These are phyloP conservation scores for Mycena galopus DNA, from an alignment of 768 basidiomycete species.

Conservation along the genomic window DNA sequence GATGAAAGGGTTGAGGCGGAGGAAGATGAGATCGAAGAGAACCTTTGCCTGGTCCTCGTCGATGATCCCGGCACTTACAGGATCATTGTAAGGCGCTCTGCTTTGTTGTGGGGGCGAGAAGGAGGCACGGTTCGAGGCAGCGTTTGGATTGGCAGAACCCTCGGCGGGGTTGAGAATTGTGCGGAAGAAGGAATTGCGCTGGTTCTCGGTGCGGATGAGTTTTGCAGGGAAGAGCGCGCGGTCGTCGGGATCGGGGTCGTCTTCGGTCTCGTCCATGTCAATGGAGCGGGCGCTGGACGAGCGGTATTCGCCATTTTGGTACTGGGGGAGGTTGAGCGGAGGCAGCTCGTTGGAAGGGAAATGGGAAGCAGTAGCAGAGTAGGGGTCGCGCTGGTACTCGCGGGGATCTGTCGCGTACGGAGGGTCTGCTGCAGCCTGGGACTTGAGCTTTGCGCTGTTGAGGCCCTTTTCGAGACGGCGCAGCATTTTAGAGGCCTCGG, in stretches of 20 bases:
- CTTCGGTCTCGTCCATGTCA: slow-evolving; percentile 75
- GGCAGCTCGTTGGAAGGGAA: slow-evolving; percentile 63
- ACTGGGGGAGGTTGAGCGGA: slow-evolving; percentile 59
- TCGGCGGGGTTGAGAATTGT: slow-evolving; percentile 86
- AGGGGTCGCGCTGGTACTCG: slow-evolving; percentile 43
- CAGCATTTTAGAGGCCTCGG: slow-evolving; percentile 92
- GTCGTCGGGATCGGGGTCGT: slow-evolving; percentile 70
- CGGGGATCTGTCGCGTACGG: slow-evolving; percentile 51
- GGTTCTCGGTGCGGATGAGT: slow-evolving; percentile 78
- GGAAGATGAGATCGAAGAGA: slow-evolving; percentile 83
- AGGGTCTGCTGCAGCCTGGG: slow-evolving; percentile 54
- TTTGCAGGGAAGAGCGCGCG: slow-evolving; percentile 80
- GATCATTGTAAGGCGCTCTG: slow-evolving; percentile 60
- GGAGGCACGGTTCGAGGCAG: slow-evolving; percentile 52
- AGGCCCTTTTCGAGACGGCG: slow-evolving; percentile 88
- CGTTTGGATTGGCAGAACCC: slow-evolving; percentile 51
- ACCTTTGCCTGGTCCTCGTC: slow-evolving; percentile 77
- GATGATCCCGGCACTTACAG: slow-evolving; percentile 78
- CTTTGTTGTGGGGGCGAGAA: slow-evolving; percentile 49
- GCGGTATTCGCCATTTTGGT: slow-evolving; percentile 52
- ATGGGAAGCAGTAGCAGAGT: slow-evolving; percentile 44
- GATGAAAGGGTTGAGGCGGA: slow-evolving; percentile 90
- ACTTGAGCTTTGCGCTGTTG: slow-evolving; percentile 82
- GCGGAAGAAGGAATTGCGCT: slow-evolving; percentile 83
- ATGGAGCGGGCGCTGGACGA: slow-evolving; percentile 56